These are phyloP conservation scores for Lentinula sp. DNA, from an alignment of 768 basidiomycete species.

Conservation along the genomic window DNA sequence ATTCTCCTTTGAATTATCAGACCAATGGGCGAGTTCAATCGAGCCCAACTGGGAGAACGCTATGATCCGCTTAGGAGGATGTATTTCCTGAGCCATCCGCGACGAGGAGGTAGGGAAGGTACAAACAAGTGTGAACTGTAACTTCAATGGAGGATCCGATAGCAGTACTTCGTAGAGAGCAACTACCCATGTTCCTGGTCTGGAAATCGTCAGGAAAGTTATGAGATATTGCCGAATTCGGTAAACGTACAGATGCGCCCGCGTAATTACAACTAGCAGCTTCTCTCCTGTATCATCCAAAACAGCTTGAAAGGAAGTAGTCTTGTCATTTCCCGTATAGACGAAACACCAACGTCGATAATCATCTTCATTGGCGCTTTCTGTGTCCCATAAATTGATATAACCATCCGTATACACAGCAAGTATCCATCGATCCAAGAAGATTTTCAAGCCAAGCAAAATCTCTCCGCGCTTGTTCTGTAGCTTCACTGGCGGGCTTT, in stretches of 20 bases:
- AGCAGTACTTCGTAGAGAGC: slow-evolving; percentile 3
- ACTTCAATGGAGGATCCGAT: background rate
- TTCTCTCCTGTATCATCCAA: slow-evolving; percentile 15
- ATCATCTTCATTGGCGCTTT: background rate
- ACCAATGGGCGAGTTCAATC: background rate
- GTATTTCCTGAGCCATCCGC: slow-evolving; percentile 28
- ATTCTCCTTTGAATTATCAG: background rate
- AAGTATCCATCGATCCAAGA: slow-evolving; percentile 43
- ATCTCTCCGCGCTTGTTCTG: background rate
- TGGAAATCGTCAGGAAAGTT: background rate
- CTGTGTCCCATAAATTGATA: slow-evolving; percentile 36
- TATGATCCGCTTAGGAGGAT: slow-evolving; percentile 22
- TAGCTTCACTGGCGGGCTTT: background rate
- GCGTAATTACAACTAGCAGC: slow-evolving; percentile 17
- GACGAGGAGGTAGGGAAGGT: slow-evolving; percentile 8
- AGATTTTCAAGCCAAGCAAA: slow-evolving; percentile 31
- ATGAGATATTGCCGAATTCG: background rate
- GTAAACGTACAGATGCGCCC: slow-evolving; percentile 13
- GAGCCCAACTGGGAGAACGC: slow-evolving; percentile 21
- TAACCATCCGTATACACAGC: slow-evolving; percentile 35
- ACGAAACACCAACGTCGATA: background rate
- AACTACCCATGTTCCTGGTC: background rate
- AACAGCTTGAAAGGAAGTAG: slow-evolving; percentile 14
- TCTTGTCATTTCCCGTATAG: background rate
- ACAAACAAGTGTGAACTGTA: background rate